A percentile compares a stretch with the other conserved stretches of the same genome.
These are phyloP conservation scores for Fusarium sp. DNA, from an alignment of 2,329 filamentous ascomycete genomes.

Conservation along the genomic window DNA sequence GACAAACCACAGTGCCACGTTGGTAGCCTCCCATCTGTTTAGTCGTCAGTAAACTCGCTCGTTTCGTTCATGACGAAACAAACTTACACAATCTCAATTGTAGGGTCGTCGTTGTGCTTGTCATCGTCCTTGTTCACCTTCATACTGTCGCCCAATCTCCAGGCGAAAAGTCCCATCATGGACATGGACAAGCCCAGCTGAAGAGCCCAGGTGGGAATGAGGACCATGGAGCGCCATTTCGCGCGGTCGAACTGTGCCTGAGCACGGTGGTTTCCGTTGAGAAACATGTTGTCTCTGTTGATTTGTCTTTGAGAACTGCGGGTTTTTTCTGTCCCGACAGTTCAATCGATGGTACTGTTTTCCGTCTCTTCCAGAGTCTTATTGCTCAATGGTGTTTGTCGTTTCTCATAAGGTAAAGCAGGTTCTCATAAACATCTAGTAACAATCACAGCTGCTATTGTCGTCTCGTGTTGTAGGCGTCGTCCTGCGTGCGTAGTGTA, in stretches of 20 bases:
- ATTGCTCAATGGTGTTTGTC: conserved; percentile 30
- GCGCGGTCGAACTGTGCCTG: conserved; percentile 68
- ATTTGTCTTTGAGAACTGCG: conserved; percentile 2
- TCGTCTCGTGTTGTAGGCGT: conserved; percentile 15
- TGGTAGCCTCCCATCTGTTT: conserved; percentile 68
- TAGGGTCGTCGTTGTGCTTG: conserved; percentile 57
- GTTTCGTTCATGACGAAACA: neutral
- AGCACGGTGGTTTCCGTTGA: conserved; percentile 62
- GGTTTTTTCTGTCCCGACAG: neutral
- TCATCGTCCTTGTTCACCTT: conserved; percentile 60
- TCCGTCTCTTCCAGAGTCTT: conserved; percentile 29
- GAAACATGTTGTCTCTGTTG: conserved; percentile 18
- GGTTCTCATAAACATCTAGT: conserved; percentile 15
- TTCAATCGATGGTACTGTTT: conserved; percentile 8
- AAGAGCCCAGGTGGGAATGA: conserved; percentile 66
- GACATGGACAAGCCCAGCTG: conserved; percentile 63
- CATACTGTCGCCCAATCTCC: conserved; percentile 65
- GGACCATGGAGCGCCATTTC: conserved; percentile 63
- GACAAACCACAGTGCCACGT: conserved; percentile 65
- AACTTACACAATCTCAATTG: conserved; percentile 67
- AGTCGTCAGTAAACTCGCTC: conserved; percentile 2
- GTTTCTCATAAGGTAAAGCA: conserved; percentile 30
- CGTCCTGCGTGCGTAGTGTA: conserved; percentile 30
- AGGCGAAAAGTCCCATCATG: conserved; percentile 68
- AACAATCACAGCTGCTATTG: conserved; percentile 8